Conservation (phyloP, 2,329 filamentous ascomycete genomes). For the Paraphaeosphaeria minitans region DNA sequence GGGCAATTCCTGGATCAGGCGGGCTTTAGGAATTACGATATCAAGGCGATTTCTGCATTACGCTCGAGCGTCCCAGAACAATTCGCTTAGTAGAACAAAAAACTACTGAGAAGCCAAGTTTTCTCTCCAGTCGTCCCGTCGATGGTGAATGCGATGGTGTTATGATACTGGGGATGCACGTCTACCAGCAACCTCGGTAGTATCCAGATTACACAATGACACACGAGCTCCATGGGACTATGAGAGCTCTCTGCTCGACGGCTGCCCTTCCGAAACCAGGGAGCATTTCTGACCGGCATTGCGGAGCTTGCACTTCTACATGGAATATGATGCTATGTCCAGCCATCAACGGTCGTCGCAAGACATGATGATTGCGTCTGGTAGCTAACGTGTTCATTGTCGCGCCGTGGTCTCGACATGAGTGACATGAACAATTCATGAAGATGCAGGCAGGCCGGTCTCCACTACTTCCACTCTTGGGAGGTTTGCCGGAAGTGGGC, state of each 20-base stretch:
- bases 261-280: not conserved
- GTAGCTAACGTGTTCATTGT: not conserved
- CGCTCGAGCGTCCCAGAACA: slow-evolving; percentile 35
- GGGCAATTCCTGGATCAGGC: slow-evolving; percentile 47
- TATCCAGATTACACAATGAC: not conserved
- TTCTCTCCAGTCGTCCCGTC: not conserved
- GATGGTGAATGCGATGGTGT: not conserved
- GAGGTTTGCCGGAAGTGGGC: not conserved
- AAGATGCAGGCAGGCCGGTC: not conserved
- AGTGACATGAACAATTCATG: not conserved
- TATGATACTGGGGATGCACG: not conserved
- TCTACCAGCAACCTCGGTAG: not conserved
- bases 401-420: not conserved
- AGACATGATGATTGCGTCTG: not conserved
- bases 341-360: not conserved
- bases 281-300: not conserved
- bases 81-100: slow-evolving; percentile 44
- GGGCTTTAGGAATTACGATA: slow-evolving; percentile 43
- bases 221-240: not conserved
- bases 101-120: slow-evolving; percentile 36
- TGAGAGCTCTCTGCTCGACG: not conserved
- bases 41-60: slow-evolving; percentile 45
- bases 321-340: not conserved
- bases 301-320: not conserved
- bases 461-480: not conserved